Evolutionary conservation across 495 filamentous ascomycete genomes (phyloP).

Genomic region (Penicillium canariense): DNA sequence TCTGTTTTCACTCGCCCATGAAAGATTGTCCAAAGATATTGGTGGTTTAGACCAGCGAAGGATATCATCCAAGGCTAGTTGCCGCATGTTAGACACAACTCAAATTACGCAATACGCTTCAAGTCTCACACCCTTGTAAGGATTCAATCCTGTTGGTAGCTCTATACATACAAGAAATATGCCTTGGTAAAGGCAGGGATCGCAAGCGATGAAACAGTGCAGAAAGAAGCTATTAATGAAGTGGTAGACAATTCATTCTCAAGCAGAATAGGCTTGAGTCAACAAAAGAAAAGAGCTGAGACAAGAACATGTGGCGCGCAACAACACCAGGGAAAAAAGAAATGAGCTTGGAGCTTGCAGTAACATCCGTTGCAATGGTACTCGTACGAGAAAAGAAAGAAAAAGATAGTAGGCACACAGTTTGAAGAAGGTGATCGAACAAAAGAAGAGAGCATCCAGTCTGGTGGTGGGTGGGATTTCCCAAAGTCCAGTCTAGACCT

Average conservation of each 20-base stretch:
- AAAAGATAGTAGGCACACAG: constrained; percentile 17
- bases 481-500: not conserved
- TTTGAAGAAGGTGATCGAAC: constrained; percentile 8
- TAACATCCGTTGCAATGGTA: constrained; percentile 16
- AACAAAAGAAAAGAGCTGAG: constrained; percentile 8
- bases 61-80: too few relatives aligned
- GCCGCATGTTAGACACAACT: too few relatives aligned
- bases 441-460: constrained; percentile 6
- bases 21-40: too few relatives aligned
- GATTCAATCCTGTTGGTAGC: not conserved
- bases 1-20: too few relatives aligned
- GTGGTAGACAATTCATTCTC: constrained; percentile 2
- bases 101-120: too few relatives aligned
- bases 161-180: constrained; percentile 4
- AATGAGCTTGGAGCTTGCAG: too few relatives aligned
- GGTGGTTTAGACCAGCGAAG: too few relatives aligned
- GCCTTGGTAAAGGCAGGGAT: not conserved
- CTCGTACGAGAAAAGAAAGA: constrained; percentile 17
- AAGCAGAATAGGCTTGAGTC: not conserved
- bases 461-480: not conserved
- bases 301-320: constrained; percentile 5
- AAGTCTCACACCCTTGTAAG: too few relatives aligned
- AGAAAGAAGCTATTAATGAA: not conserved
- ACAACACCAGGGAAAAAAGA: constrained; percentile 4
- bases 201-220: not conserved